Base-by-base conservation (phyloP, 768 basidiomycete species). In the Mycena alexandri region DNA sequence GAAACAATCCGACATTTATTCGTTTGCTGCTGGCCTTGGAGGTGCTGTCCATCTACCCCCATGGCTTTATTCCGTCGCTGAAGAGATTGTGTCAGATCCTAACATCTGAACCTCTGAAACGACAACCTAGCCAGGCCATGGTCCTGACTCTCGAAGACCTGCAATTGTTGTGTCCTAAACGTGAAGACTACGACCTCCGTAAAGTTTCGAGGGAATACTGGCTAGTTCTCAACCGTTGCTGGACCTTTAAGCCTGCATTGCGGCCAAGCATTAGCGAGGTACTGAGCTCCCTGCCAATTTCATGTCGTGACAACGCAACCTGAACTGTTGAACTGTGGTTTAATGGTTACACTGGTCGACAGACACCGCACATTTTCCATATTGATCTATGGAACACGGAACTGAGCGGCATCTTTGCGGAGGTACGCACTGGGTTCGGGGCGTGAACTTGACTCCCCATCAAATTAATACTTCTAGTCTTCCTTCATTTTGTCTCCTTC, bases 21-120 rank as follows among this genome's bases (percentile, higher is more conserved):
- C 65, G 17, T 67, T 67, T 24, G 65, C 60, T 67, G 52, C 59
- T 67, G 48, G 60, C 41, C 33, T 61, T 67, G 38, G 50, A 67
- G 60, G 65, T 61, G 46, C 42, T 41, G 14, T 41, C 19, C 16
- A 17, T 38, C 43, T 48, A 5, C 33, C 36, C 33, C 36, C 22
- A 12, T 60, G 46, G 47, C 21, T 48, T 59, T 8, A 48, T 41
- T 47, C 29, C 60, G 41, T 53, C 41, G 48, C 55, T 56, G 16
- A 57, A 65, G 29, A 41, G n/a, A 33, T 24, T 41, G 11, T 43
- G 44, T 22, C 47, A 65, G 64, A 65, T 65, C 29, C 48, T 65
- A 14, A 65, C 64, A 16, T 53, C 64, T 24, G 50, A 43, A 41
- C 34, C 64, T 22, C 25, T 60, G 22, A 52, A 65, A 41, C 17